Base-by-base conservation (phyloP, 2,329 filamentous ascomycete species). In the Penicillium sp. region DNA sequence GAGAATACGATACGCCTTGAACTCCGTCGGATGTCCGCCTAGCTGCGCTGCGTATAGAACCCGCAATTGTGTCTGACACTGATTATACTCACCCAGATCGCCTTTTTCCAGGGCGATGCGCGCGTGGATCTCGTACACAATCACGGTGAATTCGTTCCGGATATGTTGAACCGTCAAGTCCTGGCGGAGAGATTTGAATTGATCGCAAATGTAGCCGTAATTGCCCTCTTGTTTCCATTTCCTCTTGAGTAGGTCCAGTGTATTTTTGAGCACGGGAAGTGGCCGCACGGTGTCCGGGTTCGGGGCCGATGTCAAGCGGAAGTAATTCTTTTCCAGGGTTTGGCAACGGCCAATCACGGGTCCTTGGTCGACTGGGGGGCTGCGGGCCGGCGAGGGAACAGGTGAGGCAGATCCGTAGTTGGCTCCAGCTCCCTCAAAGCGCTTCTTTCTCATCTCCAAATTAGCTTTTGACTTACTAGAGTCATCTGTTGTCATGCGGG, bases 81-180 rank as follows among this genome's bases (percentile, higher is more conserved):
- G 94, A 80, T 99, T 99, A 94, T 99, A 99, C 94, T 99, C 94
- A 99, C 94, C 93, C 80, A 97, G 85, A 81, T 99, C 94, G 77
- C 89, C 91, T 83, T 95, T 96, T 76, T 99, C 93, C 75, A 99
- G 81, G 63, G 94, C 94, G 76, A 99, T 97, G 56, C 94, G 87
- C 59, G 93, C 94, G 76, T 99, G 94, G 57, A 93, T 95, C 77
- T 99, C 94, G 75, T 99, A 99, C 44, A 96, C 94, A 58, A 84
- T 88, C 59, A 97, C 92, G 24, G 94, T 97, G 71, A 99, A 97
- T 48, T 95, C 89, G 74, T 91, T 96, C 76, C 90, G 92, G 77
- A 99, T 91, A 68, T 90, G 93, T 75, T 99, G 94, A 50, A 99
- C 94, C 36, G 94, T 99, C 71, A 99, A 82, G 78, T 99, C 94